phyloP scores from a whole-genome alignment of 305 asterid species.

The Solanum hybrid region DNA sequence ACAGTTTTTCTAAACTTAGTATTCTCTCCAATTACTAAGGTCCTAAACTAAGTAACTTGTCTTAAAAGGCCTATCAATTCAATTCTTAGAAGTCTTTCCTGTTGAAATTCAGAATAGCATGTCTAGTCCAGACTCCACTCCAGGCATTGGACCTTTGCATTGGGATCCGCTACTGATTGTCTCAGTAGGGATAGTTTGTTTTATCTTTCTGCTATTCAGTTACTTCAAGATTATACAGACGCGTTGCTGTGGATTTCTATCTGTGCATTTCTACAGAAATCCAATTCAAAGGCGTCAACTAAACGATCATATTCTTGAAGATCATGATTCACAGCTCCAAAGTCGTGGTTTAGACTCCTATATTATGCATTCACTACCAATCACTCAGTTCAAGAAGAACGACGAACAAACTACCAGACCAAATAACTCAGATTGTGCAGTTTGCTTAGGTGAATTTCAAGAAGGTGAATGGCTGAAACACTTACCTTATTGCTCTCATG shows the following conservation, averaged over 20 bases:
- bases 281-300: conserved; percentile 27
- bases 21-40: conserved; percentile 6
- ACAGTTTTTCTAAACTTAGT: background rate
- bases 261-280: conserved; percentile 14
- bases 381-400: conserved; percentile 30
- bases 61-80: background rate
- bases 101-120: conserved; percentile 13
- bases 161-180: conserved; percentile 51
- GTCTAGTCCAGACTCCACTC: conserved; percentile 24
- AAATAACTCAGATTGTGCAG: conserved; percentile 29
- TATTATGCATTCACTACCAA: conserved; percentile 45
- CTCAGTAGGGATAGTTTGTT: conserved; percentile 33
- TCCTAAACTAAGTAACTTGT: background rate
- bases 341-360: conserved; percentile 42
- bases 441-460: conserved; percentile 51
- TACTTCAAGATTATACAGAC: conserved; percentile 34
- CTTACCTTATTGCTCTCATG: conserved; percentile 44
- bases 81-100: background rate
- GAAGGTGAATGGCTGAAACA: conserved; percentile 48
- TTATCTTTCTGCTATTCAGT: conserved; percentile 33
- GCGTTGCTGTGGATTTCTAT: conserved; percentile 17
- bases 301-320: conserved; percentile 29
- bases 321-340: conserved; percentile 34
- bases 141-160: conserved; percentile 17
- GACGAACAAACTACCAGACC: conserved; percentile 3